These are phyloP conservation scores for Arachnopeziza araneosa DNA, from an alignment of 2,329 filamentous ascomycete species.

Conservation along the genomic window DNA sequence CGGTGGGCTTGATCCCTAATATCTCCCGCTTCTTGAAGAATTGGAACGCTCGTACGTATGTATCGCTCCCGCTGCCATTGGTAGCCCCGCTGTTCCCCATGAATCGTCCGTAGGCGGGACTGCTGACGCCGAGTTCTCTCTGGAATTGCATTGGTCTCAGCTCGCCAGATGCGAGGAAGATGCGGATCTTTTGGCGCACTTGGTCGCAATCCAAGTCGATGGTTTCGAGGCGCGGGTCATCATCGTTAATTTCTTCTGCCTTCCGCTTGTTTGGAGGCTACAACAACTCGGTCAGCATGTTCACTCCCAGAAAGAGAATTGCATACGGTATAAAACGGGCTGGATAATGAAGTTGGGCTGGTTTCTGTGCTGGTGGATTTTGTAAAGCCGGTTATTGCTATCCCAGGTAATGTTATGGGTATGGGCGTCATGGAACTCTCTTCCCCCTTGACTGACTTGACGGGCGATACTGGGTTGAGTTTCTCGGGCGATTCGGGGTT, in stretches of 20 bases:
- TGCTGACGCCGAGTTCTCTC: constrained; percentile 32
- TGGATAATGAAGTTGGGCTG: background rate
- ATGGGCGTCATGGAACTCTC: background rate
- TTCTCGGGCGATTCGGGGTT: background rate
- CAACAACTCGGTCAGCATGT: background rate
- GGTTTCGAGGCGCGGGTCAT: background rate
- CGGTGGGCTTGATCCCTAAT: constrained; percentile 37
- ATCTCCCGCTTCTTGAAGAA: constrained; percentile 49
- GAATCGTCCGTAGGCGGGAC: constrained; percentile 38
- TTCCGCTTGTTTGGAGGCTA: background rate
- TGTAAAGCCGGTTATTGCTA: background rate
- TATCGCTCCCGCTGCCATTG: constrained; percentile 32
- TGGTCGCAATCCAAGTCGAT: background rate
- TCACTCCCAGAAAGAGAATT: background rate
- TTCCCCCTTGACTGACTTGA: background rate
- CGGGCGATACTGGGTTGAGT: background rate
- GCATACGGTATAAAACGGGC: background rate
- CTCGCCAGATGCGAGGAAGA: constrained; percentile 36
- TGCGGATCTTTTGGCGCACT: constrained; percentile 33
- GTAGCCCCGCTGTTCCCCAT: constrained; percentile 42
- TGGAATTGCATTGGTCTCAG: constrained; percentile 42
- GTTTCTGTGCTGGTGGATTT: background rate
- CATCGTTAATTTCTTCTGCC: background rate
- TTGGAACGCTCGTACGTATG: constrained; percentile 32
- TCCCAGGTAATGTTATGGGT: background rate